Evolutionary conservation across 202 grass and related monocot species (phyloP).

Genomic region (Brachypodium distachyon): DNA sequence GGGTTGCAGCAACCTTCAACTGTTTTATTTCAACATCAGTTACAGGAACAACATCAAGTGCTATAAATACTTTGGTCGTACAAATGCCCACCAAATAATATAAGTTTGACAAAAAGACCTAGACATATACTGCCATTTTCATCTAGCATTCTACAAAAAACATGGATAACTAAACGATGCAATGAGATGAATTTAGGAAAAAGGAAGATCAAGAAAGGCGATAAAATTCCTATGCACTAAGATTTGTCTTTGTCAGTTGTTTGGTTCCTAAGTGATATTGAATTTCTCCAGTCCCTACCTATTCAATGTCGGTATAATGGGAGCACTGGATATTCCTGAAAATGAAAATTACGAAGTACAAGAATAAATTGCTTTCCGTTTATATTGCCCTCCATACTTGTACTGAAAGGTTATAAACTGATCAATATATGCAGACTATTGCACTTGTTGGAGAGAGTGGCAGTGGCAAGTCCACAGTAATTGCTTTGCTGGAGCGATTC

Average conservation of each 20-base stretch:
- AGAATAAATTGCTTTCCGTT: not conserved
- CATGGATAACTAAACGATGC: not conserved
- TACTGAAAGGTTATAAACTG: not conserved
- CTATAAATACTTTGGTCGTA: not conserved
- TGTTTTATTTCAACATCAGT: slow-evolving; percentile 18
- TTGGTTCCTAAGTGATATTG: not conserved
- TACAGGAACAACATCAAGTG: not conserved
- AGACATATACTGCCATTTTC: not conserved
- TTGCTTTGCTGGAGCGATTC: slow-evolving; percentile 70
- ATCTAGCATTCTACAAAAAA: not conserved
- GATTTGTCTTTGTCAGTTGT: not conserved
- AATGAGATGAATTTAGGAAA: not conserved
- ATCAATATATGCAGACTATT: slow-evolving; percentile 35
- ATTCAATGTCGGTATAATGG: not conserved
- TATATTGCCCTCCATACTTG: not conserved
- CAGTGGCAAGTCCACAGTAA: slow-evolving; percentile 84
- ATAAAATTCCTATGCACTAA: not conserved
- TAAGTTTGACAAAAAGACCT: not conserved
- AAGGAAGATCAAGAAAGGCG: not conserved
- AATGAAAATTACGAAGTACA: not conserved
- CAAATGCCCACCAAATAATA: not conserved
- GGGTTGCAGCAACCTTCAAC: not conserved
- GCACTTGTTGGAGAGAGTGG: slow-evolving; percentile 86
- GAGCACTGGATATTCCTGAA: not conserved
- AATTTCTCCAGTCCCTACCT: not conserved